Evolutionary conservation across 176 grass and related monocot genomes (phyloP), one percentile per base, ranked within the genome.

Genomic region (Phragmites australis): DNA sequence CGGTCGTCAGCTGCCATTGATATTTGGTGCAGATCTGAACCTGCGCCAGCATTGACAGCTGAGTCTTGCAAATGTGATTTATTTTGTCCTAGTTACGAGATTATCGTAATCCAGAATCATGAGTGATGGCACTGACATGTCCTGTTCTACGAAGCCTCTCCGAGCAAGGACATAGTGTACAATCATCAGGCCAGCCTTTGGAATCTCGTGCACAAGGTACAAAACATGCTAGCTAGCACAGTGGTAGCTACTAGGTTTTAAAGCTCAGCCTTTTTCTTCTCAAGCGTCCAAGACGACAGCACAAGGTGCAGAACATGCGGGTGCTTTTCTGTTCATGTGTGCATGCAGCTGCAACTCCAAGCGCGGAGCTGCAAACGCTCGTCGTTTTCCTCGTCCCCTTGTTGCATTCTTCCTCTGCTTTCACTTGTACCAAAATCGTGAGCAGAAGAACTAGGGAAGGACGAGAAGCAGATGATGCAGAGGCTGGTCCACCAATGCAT

Each of bases 121-220:
- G n/a, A n/a, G n/a, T n/a, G n/a, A n/a, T n/a, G n/a, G n/a, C n/a
- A n/a, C n/a, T n/a, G n/a, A n/a, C n/a, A n/a, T n/a, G n/a, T 25
- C 53, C 30, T 19, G 31, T 21, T 26, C 14, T 52, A 47, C 54
- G 48, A 22, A 12, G 31, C 30, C 21, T 51, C 47, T 55, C 50
- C 31, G 19, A 48, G 45, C 60, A 52, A 64, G 45, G 46, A 79
- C 30, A 65, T 40, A 11, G 60, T 6, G 37, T 29, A 9, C 47
- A 48, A 21, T 6, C 61, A 49, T 49, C 30, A 17, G 25, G 56
- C n/a, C n/a, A n/a, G n/a, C n/a, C 55, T 63, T 40, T 11, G 27
- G 9, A 73, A 73, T 51, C 44, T 82, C 44, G 68, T 72, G n/a
- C n/a, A 62, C 43, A 59, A 7, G 16, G n/a, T n/a, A n/a, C n/a